A percentile compares a stretch with the other conserved stretches of the same genome.
phyloP scores from a whole-genome alignment of 441 rosid genomes.

The Rhodomyrtus psidioides region DNA sequence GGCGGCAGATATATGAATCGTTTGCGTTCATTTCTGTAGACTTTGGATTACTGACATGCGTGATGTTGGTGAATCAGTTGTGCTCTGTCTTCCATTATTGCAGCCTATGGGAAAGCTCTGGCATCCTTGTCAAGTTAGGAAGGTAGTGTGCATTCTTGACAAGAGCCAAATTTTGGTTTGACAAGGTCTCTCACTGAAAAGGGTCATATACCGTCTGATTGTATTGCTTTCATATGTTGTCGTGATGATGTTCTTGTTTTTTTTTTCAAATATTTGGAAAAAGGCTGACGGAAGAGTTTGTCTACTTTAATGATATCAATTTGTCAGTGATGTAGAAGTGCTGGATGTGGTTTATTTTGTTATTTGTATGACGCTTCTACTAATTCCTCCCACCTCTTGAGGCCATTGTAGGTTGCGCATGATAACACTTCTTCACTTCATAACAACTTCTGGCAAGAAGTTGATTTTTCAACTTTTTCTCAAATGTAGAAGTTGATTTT shows the following conservation, averaged over 20 bases:
- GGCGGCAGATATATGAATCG: slow-evolving; percentile 54
- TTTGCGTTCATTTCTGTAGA: not conserved
- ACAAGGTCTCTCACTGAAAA: not conserved
- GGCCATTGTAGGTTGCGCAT: too few species aligned
- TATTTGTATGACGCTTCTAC: not conserved
- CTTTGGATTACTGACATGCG: not conserved
- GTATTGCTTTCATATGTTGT: not conserved
- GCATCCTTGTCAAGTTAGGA: not conserved
- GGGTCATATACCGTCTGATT: not conserved
- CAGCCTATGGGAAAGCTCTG: not conserved
- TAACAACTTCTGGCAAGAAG: too few species aligned
- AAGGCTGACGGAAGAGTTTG: not conserved
- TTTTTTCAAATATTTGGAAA: not conserved
- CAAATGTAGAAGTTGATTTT: too few species aligned
- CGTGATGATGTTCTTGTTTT: not conserved
- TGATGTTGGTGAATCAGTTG: not conserved
- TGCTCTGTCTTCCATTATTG: not conserved
- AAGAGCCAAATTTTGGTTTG: not conserved
- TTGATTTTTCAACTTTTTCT: too few species aligned
- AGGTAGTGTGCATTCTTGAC: not conserved
- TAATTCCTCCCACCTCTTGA: not conserved
- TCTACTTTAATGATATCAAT: not conserved
- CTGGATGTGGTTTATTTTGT: not conserved
- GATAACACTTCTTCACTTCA: too few species aligned
- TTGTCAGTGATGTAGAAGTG: not conserved